Evolutionary conservation across 768 basidiomycete species (phyloP).

Genomic region (Austroboletus eburneus): DNA sequence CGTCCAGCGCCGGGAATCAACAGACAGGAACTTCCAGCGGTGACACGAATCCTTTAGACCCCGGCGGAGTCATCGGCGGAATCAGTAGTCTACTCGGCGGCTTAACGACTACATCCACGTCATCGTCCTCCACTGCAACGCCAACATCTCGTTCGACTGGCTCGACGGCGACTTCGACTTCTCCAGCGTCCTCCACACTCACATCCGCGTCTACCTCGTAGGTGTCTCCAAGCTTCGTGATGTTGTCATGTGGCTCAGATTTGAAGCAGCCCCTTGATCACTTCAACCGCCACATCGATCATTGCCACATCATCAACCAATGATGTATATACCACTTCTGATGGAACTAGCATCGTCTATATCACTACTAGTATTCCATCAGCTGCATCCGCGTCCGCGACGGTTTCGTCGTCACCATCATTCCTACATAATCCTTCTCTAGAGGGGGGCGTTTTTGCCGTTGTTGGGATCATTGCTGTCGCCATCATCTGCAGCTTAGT

Average conservation of each 20-base stretch:
- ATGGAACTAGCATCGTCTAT: slow-evolving; percentile 25
- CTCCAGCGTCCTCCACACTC: slow-evolving; percentile 3
- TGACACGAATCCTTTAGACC: too few relatives aligned
- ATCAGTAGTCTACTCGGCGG: slow-evolving; percentile 14
- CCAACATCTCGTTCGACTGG: slow-evolving; percentile 25
- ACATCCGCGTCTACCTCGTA: slow-evolving; percentile 21
- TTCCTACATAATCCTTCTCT: slow-evolving; percentile 67
- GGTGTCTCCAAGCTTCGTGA: slow-evolving; percentile 2
- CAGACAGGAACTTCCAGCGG: neutral
- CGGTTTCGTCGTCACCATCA: slow-evolving; percentile 21
- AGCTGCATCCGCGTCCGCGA: slow-evolving; percentile 24
- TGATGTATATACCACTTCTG: slow-evolving; percentile 22
- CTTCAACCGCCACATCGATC: slow-evolving; percentile 8
- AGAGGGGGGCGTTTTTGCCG: slow-evolving; percentile 53
- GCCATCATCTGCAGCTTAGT: slow-evolving; percentile 40
- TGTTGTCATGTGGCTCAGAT: neutral
- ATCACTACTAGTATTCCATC: slow-evolving; percentile 32
- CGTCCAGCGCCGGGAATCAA: neutral
- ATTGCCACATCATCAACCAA: slow-evolving; percentile 18
- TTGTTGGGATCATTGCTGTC: slow-evolving; percentile 47
- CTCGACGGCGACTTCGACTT: slow-evolving; percentile 12
- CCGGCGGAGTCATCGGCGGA: slow-evolving; percentile 10
- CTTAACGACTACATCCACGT: slow-evolving; percentile 4
- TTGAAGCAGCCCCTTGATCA: slow-evolving; percentile 9
- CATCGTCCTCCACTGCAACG: slow-evolving; percentile 21